Evolutionary conservation across 2,329 filamentous ascomycete species (phyloP).

Genomic region (Sclerotinia borealis): DNA sequence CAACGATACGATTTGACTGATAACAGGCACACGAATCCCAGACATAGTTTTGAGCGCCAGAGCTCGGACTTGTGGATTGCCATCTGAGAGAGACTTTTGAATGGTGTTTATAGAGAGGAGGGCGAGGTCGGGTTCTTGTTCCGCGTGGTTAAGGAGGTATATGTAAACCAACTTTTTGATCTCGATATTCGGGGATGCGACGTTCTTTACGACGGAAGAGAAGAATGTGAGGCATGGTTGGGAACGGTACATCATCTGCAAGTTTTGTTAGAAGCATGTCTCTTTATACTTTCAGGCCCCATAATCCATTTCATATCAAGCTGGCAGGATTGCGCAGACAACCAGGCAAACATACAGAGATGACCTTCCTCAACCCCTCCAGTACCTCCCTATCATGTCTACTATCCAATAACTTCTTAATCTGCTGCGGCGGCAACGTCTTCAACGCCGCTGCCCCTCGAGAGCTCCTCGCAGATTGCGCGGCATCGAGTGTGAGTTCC

Average conservation of each 20-base stretch:
- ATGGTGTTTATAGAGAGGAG: conserved; percentile 98
- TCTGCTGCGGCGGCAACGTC: conserved; percentile 69
- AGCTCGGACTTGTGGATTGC: conserved; percentile 82
- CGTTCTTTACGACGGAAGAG: conserved; percentile 97
- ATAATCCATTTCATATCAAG: neutral
- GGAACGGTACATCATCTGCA: conserved; percentile 87
- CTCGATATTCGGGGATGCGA: conserved; percentile 86
- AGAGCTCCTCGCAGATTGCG: conserved; percentile 71
- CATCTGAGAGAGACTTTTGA: conserved; percentile 91
- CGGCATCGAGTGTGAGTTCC: conserved; percentile 95
- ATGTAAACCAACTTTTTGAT: conserved; percentile 99
- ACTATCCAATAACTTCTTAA: conserved; percentile 93
- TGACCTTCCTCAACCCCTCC: conserved; percentile 82
- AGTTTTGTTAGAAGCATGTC: conserved; percentile 11
- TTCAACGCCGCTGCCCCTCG: conserved; percentile 48
- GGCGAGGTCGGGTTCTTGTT: conserved; percentile 90
- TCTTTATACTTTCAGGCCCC: neutral
- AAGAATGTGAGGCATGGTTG: conserved; percentile 89
- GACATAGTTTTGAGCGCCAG: conserved; percentile 96
- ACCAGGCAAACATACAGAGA: conserved; percentile 56
- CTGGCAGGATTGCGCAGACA: neutral
- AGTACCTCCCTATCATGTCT: conserved; percentile 88
- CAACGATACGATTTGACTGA: conserved; percentile 92
- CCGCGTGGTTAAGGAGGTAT: conserved; percentile 93
- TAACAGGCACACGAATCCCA: conserved; percentile 92